phyloP scores from a whole-genome alignment of 2,329 filamentous ascomycete species.

The Fusarium sp. region DNA sequence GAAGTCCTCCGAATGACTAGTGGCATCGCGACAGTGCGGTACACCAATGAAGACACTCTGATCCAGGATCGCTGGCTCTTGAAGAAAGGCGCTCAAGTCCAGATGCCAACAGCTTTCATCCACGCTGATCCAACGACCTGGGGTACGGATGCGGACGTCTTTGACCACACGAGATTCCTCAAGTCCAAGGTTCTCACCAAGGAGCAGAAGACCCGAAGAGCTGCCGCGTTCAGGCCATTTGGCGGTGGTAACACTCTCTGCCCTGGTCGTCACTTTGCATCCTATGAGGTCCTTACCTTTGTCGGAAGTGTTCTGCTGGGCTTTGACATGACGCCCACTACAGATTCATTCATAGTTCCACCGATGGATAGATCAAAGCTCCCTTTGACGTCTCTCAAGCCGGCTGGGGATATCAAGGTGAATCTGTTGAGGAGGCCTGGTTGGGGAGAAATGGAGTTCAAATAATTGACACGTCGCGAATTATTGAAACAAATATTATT shows the following conservation, averaged over 20 bases:
- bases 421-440: background rate
- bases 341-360: slow-evolving; percentile 3
- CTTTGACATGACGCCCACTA: slow-evolving; percentile 22
- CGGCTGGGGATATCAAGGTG: slow-evolving; percentile 7
- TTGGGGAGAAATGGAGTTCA: background rate
- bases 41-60: slow-evolving; percentile 28
- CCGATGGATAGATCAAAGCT: slow-evolving; percentile 31
- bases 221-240: slow-evolving; percentile 32
- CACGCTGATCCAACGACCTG: slow-evolving; percentile 28
- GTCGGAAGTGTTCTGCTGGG: slow-evolving; percentile 19
- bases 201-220: slow-evolving; percentile 13
- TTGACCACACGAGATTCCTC: slow-evolving; percentile 30
- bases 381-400: slow-evolving; percentile 29
- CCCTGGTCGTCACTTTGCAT: slow-evolving; percentile 28
- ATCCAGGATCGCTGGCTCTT: slow-evolving; percentile 26
- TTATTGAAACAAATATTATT: no score
- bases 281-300: slow-evolving; percentile 31
- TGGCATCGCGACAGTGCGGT: slow-evolving; percentile 32
- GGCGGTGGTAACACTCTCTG: slow-evolving; percentile 32
- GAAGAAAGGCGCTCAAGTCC: slow-evolving; percentile 34
- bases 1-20: slow-evolving; percentile 32
- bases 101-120: slow-evolving; percentile 37
- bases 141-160: slow-evolving; percentile 24
- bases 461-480: no score
- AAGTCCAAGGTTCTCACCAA: slow-evolving; percentile 17